Conservation (phyloP, 2,329 filamentous ascomycete species). For the Colletotrichum tabaci region DNA sequence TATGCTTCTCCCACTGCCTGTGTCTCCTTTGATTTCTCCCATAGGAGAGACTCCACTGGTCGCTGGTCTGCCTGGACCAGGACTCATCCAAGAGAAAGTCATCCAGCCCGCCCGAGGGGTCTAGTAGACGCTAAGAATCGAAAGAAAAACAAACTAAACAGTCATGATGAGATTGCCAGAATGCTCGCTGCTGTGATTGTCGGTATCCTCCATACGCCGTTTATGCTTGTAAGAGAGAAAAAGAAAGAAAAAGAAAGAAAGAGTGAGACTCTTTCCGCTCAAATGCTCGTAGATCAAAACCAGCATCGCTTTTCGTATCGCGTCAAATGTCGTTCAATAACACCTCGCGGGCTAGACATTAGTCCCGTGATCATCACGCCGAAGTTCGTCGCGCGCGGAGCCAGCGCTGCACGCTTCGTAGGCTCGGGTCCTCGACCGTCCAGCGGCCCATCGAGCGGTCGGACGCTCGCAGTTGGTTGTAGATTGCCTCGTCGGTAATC, state of each 20-base stretch:
- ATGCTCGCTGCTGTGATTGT: constrained; percentile 11
- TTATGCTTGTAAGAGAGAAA: constrained; percentile 16
- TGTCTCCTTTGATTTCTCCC: not conserved
- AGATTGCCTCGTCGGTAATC: constrained; percentile 73
- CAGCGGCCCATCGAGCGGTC: constrained; percentile 72
- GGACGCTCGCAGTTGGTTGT: constrained; percentile 66
- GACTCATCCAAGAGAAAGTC: not conserved
- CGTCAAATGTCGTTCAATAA: constrained; percentile 7
- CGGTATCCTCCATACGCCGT: constrained; percentile 39
- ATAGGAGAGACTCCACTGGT: too few species aligned
- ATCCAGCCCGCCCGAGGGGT: constrained; percentile 23
- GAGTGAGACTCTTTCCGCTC: not conserved
- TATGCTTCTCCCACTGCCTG: not conserved
- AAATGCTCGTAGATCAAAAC: constrained; percentile 9
- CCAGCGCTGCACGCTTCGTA: constrained; percentile 72
- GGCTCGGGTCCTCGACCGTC: constrained; percentile 73
- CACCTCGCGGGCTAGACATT: not conserved
- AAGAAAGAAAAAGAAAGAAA: not conserved
- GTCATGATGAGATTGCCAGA: not conserved
- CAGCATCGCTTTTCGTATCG: constrained; percentile 13
- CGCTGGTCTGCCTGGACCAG: constrained; percentile 11
- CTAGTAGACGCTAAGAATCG: constrained; percentile 2
- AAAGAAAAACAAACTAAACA: not conserved
- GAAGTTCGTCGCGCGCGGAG: constrained; percentile 59
- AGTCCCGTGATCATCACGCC: not conserved